Evolutionary conservation across 2,329 filamentous ascomycete genomes (phyloP).

Genomic region (Cadophora malorum): DNA sequence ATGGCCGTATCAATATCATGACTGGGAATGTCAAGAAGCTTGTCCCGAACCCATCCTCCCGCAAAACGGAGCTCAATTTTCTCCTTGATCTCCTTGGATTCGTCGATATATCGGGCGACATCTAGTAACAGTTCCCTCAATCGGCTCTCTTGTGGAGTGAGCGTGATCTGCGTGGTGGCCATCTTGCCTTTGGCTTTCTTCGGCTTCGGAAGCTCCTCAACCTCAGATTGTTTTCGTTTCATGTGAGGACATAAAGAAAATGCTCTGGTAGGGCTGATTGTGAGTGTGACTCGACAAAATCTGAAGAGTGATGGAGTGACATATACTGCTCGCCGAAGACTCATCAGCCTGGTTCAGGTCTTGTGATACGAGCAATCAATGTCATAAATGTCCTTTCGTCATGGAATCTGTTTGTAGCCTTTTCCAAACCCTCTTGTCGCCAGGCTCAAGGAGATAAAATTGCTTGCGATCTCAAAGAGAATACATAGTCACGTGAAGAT

Average conservation of each 20-base stretch:
- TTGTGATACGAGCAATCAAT: not conserved
- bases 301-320: constrained; percentile 19
- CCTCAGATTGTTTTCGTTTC: constrained; percentile 46
- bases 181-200: constrained; percentile 37
- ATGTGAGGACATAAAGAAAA: constrained; percentile 36
- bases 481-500: constrained; percentile 28
- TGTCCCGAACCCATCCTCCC: constrained; percentile 88
- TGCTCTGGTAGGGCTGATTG: constrained; percentile 30
- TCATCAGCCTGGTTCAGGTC: constrained; percentile 28
- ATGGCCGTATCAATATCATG: constrained; percentile 88
- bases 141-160: constrained; percentile 74
- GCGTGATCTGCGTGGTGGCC: constrained; percentile 50
- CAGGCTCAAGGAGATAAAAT: not conserved
- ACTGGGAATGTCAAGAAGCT: constrained; percentile 73
- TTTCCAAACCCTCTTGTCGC: not conserved
- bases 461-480: constrained; percentile 3
- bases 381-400: not conserved
- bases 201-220: constrained; percentile 34
- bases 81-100: constrained; percentile 54
- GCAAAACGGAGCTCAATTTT: constrained; percentile 76
- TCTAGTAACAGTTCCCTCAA: constrained; percentile 81
- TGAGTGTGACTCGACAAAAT: constrained; percentile 33
- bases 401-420: not conserved
- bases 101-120: constrained; percentile 74
- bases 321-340: constrained; percentile 20